Percentiles rank a stretch among this genome's conserved stretches.
phyloP scores from a whole-genome alignment of 139 green algal genomes.

The Chlorella vulgaris region DNA sequence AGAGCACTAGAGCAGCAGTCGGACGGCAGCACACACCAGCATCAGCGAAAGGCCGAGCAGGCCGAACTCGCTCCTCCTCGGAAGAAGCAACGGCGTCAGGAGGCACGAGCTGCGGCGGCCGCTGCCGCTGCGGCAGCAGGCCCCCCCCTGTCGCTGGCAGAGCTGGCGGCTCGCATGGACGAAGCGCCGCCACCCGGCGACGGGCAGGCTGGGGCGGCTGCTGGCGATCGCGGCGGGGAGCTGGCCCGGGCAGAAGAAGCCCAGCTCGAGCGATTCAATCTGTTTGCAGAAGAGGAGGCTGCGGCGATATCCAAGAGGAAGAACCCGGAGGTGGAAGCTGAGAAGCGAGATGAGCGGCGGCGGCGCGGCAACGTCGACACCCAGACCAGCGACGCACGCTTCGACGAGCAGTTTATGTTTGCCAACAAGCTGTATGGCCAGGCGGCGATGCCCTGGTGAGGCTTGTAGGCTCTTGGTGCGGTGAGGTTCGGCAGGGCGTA shows the following conservation, averaged over 20 bases:
- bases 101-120: background rate
- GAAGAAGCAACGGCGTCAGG: conserved; percentile 10
- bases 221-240: background rate
- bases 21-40: background rate
- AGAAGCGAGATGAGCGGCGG: conserved; percentile 46
- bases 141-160: background rate
- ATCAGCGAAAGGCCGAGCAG: background rate
- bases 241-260: background rate
- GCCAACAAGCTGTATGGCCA: conserved; percentile 55
- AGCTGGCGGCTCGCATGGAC: conserved; percentile 19
- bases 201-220: background rate
- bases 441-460: conserved; percentile 28
- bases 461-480: background rate
- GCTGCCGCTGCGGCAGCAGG: too few relatives aligned
- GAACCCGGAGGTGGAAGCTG: conserved; percentile 64
- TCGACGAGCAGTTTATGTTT: conserved; percentile 81
- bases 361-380: conserved; percentile 70
- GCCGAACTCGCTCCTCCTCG: background rate
- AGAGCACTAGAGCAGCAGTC: conserved; percentile 20
- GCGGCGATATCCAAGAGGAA: conserved; percentile 3
- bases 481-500: background rate
- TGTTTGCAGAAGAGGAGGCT: conserved; percentile 53
- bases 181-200: background rate
- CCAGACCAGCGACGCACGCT: conserved; percentile 77
- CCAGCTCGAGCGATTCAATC: conserved; percentile 65